Percentiles rank a stretch among this genome's conserved stretches.
Evolutionary conservation across 1,284 basidiomycete genomes (phyloP).

Genomic region (Mycosarcoma mackinlayi): DNA sequence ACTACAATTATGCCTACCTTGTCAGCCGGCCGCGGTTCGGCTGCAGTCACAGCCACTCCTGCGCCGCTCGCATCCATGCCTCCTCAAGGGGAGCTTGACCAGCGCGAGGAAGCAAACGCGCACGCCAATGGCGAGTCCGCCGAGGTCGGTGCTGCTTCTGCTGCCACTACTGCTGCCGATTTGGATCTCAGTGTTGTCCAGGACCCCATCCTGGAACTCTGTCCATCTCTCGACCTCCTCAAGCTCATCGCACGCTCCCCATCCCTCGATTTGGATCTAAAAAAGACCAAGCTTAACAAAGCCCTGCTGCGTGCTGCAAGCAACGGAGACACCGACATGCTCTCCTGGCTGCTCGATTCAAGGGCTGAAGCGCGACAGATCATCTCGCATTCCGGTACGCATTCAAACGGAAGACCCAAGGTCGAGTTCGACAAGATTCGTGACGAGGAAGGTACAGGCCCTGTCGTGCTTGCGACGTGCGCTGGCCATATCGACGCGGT

Average conservation of each 20-base stretch:
- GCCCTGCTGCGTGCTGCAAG: slow-evolving; percentile 51
- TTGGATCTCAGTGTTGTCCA: slow-evolving; percentile 40
- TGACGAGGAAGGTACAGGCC: slow-evolving; percentile 56
- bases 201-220: slow-evolving; percentile 52
- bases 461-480: slow-evolving; percentile 56
- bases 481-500: slow-evolving; percentile 61
- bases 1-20: background rate
- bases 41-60: background rate
- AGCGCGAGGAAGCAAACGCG: background rate
- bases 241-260: slow-evolving; percentile 33
- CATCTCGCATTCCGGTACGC: slow-evolving; percentile 13
- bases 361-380: slow-evolving; percentile 28
- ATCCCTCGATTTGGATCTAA: slow-evolving; percentile 8
- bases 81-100: slow-evolving; percentile 6
- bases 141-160: no score
- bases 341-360: slow-evolving; percentile 55
- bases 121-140: no score
- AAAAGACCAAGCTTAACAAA: slow-evolving; percentile 31
- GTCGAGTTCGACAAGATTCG: slow-evolving; percentile 32
- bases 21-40: background rate
- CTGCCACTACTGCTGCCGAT: slow-evolving; percentile 2
- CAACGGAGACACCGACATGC: slow-evolving; percentile 58
- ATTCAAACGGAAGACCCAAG: slow-evolving; percentile 17
- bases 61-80: background rate
- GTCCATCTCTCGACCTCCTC: slow-evolving; percentile 50